Base-by-base conservation (phyloP, 805 yeast species). In the Sporopachydermia lactativora region DNA sequence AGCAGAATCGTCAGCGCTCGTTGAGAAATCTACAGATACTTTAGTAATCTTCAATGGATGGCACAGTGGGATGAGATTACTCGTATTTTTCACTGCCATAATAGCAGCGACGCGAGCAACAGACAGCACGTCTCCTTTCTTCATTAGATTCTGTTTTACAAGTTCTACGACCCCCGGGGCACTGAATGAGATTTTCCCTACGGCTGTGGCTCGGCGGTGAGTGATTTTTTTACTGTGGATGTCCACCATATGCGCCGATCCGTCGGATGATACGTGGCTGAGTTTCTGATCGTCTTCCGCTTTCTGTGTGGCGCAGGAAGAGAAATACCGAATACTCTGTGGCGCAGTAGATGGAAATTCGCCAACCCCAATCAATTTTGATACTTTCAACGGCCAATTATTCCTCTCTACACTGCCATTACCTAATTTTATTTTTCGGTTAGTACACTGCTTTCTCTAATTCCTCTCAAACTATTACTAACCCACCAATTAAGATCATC, bases 401-500 rank as follows among this genome's bases (percentile, higher is more conserved):
- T 15, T 14, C 14, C 19, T 15, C 14, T 8, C 15, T 35, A 15
- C n/a, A n/a, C 15, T 15, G 37, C n/a, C 19, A 15, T 15, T 15
- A 15, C 37, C n/a, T 35, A 3, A 17, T 15, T 4, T 24, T 41
- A 38, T 35, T n/a, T 8, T 34, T 15, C 16, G 4, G 3, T 39
- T 18, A n/a, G n/a, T n/a, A n/a, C n/a, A n/a, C n/a, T n/a, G n/a
- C n/a, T n/a, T n/a, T n/a, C n/a, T n/a, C n/a, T 5, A 16, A 15
- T 36, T 18, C 18, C 38, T 17, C 35, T 15, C 4, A 17, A 15
- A 17, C 3, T 14, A 16, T 42, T 38, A 47, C 50, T 54, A 49
- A 71, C 55, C 77, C 77, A 46, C 77, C 77, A 42, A 71, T 71
- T 45, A 71, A 50, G 35, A 71, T 69, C 77, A 71, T 71, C 5